Evolutionary conservation across 805 yeast species (phyloP), one percentile per base, ranked within the genome.

Genomic region (Blastobotrys mokoenaii): DNA sequence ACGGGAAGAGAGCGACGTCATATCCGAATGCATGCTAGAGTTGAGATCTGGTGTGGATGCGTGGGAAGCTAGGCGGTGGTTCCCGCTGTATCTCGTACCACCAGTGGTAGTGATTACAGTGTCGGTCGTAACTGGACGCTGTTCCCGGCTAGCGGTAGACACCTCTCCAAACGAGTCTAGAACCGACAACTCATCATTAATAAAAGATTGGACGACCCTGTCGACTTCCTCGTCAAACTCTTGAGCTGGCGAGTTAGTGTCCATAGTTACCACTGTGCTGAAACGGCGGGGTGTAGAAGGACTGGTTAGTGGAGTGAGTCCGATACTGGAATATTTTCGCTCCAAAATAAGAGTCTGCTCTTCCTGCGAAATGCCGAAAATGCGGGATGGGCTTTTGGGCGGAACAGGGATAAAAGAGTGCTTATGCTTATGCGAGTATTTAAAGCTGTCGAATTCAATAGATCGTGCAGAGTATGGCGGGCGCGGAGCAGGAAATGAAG

Each of bases 121-220:
- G 5, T 10, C 10, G 34, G n/a, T 31, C 5, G n/a, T 31, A 14
- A 6, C 10, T 4, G 27, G 27, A 22, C 7, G 27, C 8, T 22
- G 27, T 8, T 22, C 7, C 8, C 27, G 27, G 4, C 8, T 22
- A 22, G 27, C 27, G 27, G n/a, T 6, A 31, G 12, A 31, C 15
- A 31, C 11, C 15, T 31, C 34, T 11, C 63, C 65, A 39, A 56
- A 51, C 15, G 51, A 47, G 49, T 61, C 65, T 31, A 61, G 58
- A n/a, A 59, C 47, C 10, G 62, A 48, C 34, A 61, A 54, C 47
- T 61, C 66, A 14, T 53, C 48, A 33, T 51, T 53, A 22, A 59
- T 62, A 40, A 61, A 61, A 43, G 55, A 52, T 46, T 56, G 56
- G 20, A 61, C 63, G 35, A 61, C 57, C 43, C 57, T 56, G 36